These are phyloP conservation scores for Gynandropsis gynandra DNA, from an alignment of 345 rosid genomes.

Conservation along the genomic window DNA sequence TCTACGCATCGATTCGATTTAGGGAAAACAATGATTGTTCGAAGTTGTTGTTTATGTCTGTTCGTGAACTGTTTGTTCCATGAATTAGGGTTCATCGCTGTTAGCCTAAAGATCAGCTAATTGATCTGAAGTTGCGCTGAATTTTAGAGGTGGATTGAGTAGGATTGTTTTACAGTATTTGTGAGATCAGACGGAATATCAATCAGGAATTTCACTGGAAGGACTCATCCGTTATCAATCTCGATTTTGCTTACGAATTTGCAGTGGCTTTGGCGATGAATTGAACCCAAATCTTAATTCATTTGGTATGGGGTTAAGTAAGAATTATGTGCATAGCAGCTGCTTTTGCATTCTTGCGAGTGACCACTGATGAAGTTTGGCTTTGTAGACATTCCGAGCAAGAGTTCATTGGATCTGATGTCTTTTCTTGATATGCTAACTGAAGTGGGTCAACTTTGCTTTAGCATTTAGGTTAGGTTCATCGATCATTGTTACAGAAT, in stretches of 20 bases:
- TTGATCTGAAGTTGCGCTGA: conserved; percentile 19
- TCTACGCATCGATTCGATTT: background rate
- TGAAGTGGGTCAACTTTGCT: background rate
- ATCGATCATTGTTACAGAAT: conserved; percentile 9
- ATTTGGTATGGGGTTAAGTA: background rate
- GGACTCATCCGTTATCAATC: background rate
- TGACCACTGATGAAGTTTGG: conserved; percentile 9
- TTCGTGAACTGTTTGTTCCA: background rate
- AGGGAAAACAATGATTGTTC: conserved; percentile 7
- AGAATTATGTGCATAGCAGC: background rate
- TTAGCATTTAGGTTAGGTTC: background rate
- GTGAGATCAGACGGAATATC: conserved; percentile 2
- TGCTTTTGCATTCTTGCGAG: conserved; percentile 2
- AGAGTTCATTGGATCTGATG: too few relatives aligned
- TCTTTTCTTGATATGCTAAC: too few relatives aligned
- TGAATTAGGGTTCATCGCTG: conserved; percentile 4
- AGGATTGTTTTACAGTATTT: conserved; percentile 13
- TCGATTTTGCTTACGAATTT: background rate
- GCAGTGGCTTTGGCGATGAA: too few relatives aligned
- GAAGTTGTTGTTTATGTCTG: conserved; percentile 4
- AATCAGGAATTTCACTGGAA: background rate
- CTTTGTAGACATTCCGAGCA: too few relatives aligned
- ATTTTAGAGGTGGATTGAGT: background rate
- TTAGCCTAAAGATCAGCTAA: background rate
- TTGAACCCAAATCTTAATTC: background rate